These are phyloP conservation scores for Basidiobolus heterosporus DNA, from an alignment of 371 early-diverging fungal species.

Conservation along the genomic window DNA sequence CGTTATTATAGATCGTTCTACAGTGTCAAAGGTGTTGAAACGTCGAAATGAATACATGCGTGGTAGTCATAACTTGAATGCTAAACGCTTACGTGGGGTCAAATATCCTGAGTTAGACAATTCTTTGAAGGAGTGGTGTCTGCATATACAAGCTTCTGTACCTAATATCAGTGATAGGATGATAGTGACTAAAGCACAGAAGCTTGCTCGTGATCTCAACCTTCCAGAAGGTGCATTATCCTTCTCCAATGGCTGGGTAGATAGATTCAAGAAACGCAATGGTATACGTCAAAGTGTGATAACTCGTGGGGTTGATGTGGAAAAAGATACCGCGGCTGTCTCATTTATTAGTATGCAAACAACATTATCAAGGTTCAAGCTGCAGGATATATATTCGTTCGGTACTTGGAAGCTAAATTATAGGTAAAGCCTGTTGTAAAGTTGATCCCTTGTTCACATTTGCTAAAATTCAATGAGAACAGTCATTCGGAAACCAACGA, in stretches of 20 bases:
- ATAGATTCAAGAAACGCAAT: slow-evolving; percentile 16
- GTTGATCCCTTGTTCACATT: background rate
- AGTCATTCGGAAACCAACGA: background rate
- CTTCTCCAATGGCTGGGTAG: slow-evolving; percentile 17
- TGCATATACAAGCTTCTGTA: background rate
- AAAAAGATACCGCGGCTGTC: background rate
- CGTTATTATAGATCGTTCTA: no score
- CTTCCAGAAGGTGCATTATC: slow-evolving; percentile 8
- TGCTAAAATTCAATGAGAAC: background rate
- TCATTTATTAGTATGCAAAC: background rate
- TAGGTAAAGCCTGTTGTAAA: background rate
- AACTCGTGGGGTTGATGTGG: background rate
- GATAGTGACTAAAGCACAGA: slow-evolving; percentile 9
- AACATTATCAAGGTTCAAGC: background rate
- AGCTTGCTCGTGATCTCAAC: slow-evolving; percentile 7
- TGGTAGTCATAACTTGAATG: background rate
- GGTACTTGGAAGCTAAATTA: background rate
- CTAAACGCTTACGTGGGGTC: slow-evolving; percentile 6
- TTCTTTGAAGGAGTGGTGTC: slow-evolving; percentile 12
- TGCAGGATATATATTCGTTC: background rate
- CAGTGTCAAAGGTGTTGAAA: no score
- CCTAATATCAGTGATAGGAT: slow-evolving; percentile 7
- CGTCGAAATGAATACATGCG: background rate
- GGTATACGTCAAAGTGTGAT: slow-evolving; percentile 2
- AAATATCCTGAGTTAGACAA: slow-evolving; percentile 14